Percentiles rank a stretch among this genome's conserved stretches.
phyloP scores from a whole-genome alignment of 2,329 filamentous ascomycete species.

The Chaetomium olivaceum region DNA sequence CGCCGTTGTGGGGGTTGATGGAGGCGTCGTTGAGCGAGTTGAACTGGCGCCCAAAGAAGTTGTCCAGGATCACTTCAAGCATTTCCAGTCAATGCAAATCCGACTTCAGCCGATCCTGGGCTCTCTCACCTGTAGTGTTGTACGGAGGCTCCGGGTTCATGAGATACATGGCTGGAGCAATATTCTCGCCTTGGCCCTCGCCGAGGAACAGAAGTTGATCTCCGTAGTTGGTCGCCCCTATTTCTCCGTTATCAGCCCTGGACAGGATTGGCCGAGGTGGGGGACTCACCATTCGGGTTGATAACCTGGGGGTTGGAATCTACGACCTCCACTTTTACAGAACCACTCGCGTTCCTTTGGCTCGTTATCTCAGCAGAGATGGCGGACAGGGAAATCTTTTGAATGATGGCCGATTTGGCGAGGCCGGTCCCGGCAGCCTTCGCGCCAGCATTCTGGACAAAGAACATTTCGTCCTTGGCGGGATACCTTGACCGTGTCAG shows the following conservation, averaged over 20 bases:
- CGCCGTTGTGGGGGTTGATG: slow-evolving; percentile 53
- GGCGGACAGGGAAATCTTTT: slow-evolving; percentile 51
- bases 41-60: slow-evolving; percentile 61
- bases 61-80: slow-evolving; percentile 52
- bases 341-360: slow-evolving; percentile 41
- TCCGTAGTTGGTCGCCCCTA: slow-evolving; percentile 53
- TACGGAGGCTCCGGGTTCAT: slow-evolving; percentile 51
- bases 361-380: slow-evolving; percentile 43
- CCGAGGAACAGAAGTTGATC: slow-evolving; percentile 52
- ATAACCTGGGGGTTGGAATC: slow-evolving; percentile 46
- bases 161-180: slow-evolving; percentile 43
- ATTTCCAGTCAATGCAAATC: background rate
- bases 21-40: slow-evolving; percentile 61
- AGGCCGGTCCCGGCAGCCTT: slow-evolving; percentile 50
- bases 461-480: slow-evolving; percentile 55
- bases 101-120: slow-evolving; percentile 1
- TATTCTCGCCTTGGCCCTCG: slow-evolving; percentile 51
- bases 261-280: too few species aligned
- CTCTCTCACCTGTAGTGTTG: slow-evolving; percentile 47
- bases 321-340: slow-evolving; percentile 47
- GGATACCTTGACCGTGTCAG: slow-evolving; percentile 15
- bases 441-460: slow-evolving; percentile 54
- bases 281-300: slow-evolving; percentile 51
- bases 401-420: slow-evolving; percentile 52
- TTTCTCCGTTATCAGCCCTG: background rate